Conservation (phyloP, 2,329 filamentous ascomycete species). For the Cordyceps militaris region DNA sequence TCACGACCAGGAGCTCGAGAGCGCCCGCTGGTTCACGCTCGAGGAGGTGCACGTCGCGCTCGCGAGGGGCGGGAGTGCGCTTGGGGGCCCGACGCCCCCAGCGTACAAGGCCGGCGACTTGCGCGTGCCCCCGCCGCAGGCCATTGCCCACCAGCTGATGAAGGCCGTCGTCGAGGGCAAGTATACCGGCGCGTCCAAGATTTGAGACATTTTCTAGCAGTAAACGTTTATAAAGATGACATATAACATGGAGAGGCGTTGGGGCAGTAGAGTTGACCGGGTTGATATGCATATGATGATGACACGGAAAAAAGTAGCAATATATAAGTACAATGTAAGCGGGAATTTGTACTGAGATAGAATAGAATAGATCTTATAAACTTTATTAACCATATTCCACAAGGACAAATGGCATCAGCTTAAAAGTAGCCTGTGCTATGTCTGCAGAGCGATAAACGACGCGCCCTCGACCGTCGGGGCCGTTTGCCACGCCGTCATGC, state of each 20-base stretch:
- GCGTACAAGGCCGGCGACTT: constrained; percentile 71
- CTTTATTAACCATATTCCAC: not conserved
- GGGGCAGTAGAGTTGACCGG: not conserved
- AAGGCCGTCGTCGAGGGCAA: constrained; percentile 72
- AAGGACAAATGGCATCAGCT: not conserved
- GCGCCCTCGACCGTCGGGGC: constrained; percentile 37
- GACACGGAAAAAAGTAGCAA: not conserved
- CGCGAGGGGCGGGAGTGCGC: constrained; percentile 52
- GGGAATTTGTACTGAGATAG: not conserved
- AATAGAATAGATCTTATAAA: not conserved
- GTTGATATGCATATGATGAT: not conserved
- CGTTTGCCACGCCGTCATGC: constrained; percentile 29
- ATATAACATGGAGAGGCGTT: not conserved
- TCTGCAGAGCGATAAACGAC: constrained; percentile 10
- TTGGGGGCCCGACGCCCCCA: constrained; percentile 57
- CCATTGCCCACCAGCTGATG: constrained; percentile 88
- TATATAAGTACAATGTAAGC: not conserved
- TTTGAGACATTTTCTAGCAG: constrained; percentile 26
- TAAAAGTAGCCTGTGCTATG: not conserved
- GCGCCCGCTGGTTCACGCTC: constrained; percentile 79
- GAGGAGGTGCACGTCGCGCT: constrained; percentile 76
- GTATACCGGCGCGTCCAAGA: constrained; percentile 48
- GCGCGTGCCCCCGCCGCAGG: constrained; percentile 74
- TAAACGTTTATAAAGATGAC: not conserved
- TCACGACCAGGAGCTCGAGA: constrained; percentile 85